A percentile compares a stretch with the other conserved stretches of the same genome.
phyloP scores from a whole-genome alignment of 2,329 filamentous ascomycete species.

The Pestalotiopsis sp. region DNA sequence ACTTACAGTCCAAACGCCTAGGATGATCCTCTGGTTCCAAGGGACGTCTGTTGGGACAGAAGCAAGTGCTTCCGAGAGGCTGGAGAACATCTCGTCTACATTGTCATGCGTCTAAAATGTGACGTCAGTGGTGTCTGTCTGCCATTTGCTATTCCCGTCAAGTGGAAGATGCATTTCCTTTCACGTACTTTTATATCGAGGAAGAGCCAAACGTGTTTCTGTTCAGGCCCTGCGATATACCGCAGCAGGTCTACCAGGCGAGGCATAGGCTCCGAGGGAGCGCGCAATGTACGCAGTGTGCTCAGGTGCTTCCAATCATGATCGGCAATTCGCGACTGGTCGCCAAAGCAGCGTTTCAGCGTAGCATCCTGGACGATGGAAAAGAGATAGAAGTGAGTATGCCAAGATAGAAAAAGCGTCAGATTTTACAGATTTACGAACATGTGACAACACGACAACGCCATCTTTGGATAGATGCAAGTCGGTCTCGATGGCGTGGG shows the following conservation, averaged over 20 bases:
- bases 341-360: slow-evolving; percentile 80
- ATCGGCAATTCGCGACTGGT: slow-evolving; percentile 71
- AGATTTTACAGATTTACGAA: slow-evolving; percentile 37
- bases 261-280: slow-evolving; percentile 73
- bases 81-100: slow-evolving; percentile 68
- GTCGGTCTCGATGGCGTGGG: slow-evolving; percentile 87
- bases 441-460: slow-evolving; percentile 83
- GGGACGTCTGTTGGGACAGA: slow-evolving; percentile 51
- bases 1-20: slow-evolving; percentile 80
- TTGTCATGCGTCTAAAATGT: slow-evolving; percentile 65
- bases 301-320: slow-evolving; percentile 76
- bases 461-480: slow-evolving; percentile 81
- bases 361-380: slow-evolving; percentile 64
- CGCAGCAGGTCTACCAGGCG: slow-evolving; percentile 73
- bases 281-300: slow-evolving; percentile 66
- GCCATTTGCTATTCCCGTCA: not conserved
- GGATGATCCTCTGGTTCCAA: slow-evolving; percentile 75
- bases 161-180: not conserved
- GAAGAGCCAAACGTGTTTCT: slow-evolving; percentile 76
- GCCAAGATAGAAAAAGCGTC: not conserved
- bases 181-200: slow-evolving; percentile 80
- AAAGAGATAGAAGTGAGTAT: not conserved
- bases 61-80: slow-evolving; percentile 66
- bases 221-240: slow-evolving; percentile 67
- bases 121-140: not conserved